phyloP scores from a whole-genome alignment of 257 asterid genomes.

The Solanum chilense region DNA sequence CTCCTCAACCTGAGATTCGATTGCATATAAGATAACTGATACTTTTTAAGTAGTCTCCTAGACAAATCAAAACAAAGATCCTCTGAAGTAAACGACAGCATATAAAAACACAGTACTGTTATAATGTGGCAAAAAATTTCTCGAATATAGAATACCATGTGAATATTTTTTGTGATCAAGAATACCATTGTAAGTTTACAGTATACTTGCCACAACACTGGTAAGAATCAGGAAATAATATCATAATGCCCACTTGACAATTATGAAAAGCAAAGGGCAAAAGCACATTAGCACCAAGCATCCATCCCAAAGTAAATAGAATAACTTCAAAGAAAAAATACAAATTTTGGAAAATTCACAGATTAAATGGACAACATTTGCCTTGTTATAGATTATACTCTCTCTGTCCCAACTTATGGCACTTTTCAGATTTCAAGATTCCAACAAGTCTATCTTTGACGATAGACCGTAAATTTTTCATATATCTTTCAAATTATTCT shows the following conservation, averaged over 20 bases:
- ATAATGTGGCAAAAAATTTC: neutral
- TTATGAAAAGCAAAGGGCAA: neutral
- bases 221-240: neutral
- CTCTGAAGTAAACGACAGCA: neutral
- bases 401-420: neutral
- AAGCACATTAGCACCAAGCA: neutral
- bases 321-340: neutral
- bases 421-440: neutral
- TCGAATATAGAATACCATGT: neutral
- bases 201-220: neutral
- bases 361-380: neutral
- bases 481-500: neutral
- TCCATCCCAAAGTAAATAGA: neutral
- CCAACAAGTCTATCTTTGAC: neutral
- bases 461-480: neutral
- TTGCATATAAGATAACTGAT: neutral
- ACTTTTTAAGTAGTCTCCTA: neutral
- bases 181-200: neutral
- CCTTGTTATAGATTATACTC: neutral
- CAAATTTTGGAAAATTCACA: neutral
- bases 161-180: neutral
- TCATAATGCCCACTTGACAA: neutral
- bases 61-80: neutral
- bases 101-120: neutral
- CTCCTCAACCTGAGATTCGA: conserved; percentile 76